Evolutionary conservation across 768 basidiomycete species (phyloP).

Genomic region (Boletus rubroflammeus): DNA sequence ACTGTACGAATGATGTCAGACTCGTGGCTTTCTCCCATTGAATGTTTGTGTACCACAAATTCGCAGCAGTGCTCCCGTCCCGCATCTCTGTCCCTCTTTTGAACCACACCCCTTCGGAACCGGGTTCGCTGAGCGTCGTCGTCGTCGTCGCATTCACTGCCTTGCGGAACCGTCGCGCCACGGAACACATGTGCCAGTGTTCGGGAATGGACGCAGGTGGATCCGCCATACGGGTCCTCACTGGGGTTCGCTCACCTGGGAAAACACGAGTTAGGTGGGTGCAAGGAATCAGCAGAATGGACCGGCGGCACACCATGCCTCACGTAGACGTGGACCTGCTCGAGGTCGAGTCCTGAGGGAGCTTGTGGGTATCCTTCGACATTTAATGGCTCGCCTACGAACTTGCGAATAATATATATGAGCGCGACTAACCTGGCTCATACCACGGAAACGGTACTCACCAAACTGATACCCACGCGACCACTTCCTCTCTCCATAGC

Average conservation of each 20-base stretch:
- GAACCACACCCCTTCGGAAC: slow-evolving; percentile 33
- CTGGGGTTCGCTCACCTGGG: slow-evolving; percentile 73
- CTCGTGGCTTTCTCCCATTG: neutral
- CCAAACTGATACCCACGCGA: slow-evolving; percentile 7
- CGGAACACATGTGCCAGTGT: slow-evolving; percentile 66
- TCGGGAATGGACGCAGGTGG: slow-evolving; percentile 64
- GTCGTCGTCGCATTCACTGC: slow-evolving; percentile 35
- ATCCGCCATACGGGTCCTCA: slow-evolving; percentile 59
- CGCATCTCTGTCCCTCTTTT: slow-evolving; percentile 51
- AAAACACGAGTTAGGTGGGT: neutral
- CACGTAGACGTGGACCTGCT: slow-evolving; percentile 74
- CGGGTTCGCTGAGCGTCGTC: slow-evolving; percentile 4
- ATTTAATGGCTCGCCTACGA: slow-evolving; percentile 49
- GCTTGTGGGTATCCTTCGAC: slow-evolving; percentile 57
- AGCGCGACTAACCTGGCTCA: neutral
- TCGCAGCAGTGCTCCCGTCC: slow-evolving; percentile 52
- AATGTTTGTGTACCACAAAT: slow-evolving; percentile 54
- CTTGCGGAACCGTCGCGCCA: slow-evolving; percentile 47
- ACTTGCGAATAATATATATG: slow-evolving; percentile 5
- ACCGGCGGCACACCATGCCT: slow-evolving; percentile 56
- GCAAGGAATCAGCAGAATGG: neutral
- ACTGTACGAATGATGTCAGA: slow-evolving; percentile 33
- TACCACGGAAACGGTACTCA: slow-evolving; percentile 2
- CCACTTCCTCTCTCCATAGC: neutral
- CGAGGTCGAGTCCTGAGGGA: slow-evolving; percentile 51